Evolutionary conservation across 1,284 basidiomycete genomes (phyloP), one percentile per base, ranked within the genome.

Genomic region (Apiotrichum siamense): DNA sequence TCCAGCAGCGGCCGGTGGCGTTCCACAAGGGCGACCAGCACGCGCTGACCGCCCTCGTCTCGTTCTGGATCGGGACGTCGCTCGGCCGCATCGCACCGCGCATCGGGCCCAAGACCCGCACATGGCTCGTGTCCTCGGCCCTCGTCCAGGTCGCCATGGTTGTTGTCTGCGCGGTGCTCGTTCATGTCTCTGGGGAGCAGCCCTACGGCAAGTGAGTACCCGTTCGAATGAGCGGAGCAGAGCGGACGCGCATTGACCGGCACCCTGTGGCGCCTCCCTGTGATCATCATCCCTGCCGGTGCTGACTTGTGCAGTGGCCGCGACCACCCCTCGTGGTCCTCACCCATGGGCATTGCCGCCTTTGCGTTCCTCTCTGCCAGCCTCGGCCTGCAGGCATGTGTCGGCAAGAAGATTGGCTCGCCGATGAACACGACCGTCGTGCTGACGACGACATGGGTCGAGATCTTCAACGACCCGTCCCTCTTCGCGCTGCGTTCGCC

Each of bases 381-480:
- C 63, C 76, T 89, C 61, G 87, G 86, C 2, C 72, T 88, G 17
- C 69, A 71, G 71, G 88, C 87, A n/a, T 86, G 90, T 64, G 79
- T 88, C 70, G 86, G 83, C 50, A 90, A 90, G 66, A 67, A 73
- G 33, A 69, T 88, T 49, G 87, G 84, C 59, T 84, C 83, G 12
- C 83, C 87, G 58, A 88, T 89, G 70, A 38, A 88, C 86, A 17
- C 49, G 40, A 61, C 69, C 12, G 61, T 64, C 37, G 62, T 70
- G n/a, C 76, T 87, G 20, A 88, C 86, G 7, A 88, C 87, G 9
- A 82, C 87, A 20, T 91, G 87, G 87, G 86, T 88, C 50, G 87
- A 91, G 70, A 80, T 91, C 47, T 79, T 87, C 77, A 83, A 83
- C 44, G 87, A 89, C 67, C 87, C 88, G 0, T 75, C 80, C 40